phyloP scores from a whole-genome alignment of 495 filamentous ascomycete species.

The Copromyces sp. region DNA sequence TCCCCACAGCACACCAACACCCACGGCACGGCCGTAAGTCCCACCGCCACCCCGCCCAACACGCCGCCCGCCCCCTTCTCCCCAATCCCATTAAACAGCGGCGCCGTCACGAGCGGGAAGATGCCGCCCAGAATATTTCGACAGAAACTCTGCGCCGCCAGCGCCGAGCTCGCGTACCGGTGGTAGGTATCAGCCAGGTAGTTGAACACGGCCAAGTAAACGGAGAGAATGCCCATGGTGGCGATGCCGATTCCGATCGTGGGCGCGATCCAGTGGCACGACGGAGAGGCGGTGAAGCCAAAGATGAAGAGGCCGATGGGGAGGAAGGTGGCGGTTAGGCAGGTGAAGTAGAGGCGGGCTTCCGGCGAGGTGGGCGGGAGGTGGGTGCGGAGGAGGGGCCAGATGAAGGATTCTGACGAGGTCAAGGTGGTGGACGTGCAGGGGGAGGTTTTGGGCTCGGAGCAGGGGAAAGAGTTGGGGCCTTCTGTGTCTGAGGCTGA shows the following conservation, averaged over 20 bases:
- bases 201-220: slow-evolving; percentile 89
- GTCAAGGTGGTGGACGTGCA: no score
- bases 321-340: slow-evolving; percentile 52
- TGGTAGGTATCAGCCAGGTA: slow-evolving; percentile 91
- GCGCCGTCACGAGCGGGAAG: slow-evolving; percentile 67
- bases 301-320: slow-evolving; percentile 65
- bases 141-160: slow-evolving; percentile 79
- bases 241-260: slow-evolving; percentile 58
- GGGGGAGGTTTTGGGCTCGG: slow-evolving; percentile 9
- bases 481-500: neutral
- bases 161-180: slow-evolving; percentile 70
- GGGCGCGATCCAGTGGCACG: slow-evolving; percentile 70
- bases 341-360: slow-evolving; percentile 73
- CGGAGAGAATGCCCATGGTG: slow-evolving; percentile 79
- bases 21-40: slow-evolving; percentile 76
- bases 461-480: neutral
- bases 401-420: slow-evolving; percentile 16
- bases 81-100: slow-evolving; percentile 59
- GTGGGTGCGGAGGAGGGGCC: slow-evolving; percentile 26
- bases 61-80: slow-evolving; percentile 60
- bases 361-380: slow-evolving; percentile 54
- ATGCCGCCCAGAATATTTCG: slow-evolving; percentile 76
- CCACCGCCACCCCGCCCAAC: slow-evolving; percentile 61
- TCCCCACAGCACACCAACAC: slow-evolving; percentile 72
- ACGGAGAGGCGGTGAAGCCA: slow-evolving; percentile 62